These are phyloP conservation scores for Beauveria brongniartii DNA, from an alignment of 2,329 filamentous ascomycete genomes.

Conservation along the genomic window DNA sequence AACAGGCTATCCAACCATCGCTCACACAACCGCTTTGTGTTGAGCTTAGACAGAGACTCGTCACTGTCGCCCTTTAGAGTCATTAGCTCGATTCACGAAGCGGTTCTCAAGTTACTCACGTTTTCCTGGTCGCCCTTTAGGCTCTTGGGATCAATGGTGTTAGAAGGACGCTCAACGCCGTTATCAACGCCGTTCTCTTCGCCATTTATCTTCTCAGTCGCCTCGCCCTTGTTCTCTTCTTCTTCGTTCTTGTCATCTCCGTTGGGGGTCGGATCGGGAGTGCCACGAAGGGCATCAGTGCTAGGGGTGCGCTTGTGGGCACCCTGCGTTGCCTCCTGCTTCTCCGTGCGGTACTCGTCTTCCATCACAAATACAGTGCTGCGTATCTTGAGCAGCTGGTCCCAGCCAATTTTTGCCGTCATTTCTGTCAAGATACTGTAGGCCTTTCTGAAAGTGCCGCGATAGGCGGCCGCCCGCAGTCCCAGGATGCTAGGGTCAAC, in stretches of 20 bases:
- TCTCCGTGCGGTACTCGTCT: conserved; percentile 91
- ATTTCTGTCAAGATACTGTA: conserved; percentile 93
- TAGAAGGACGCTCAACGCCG: conserved; percentile 66
- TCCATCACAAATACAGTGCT: conserved; percentile 99
- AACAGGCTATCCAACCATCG: conserved; percentile 97
- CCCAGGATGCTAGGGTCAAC: conserved; percentile 82
- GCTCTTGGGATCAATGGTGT: conserved; percentile 68
- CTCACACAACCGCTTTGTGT: conserved; percentile 95
- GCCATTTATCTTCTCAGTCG: conserved; percentile 31
- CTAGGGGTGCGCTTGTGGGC: conserved; percentile 63
- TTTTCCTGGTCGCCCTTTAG: conserved; percentile 69
- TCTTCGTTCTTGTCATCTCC: conserved; percentile 32
- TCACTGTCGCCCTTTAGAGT: conserved; percentile 50
- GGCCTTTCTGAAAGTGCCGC: conserved; percentile 90
- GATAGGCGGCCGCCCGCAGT: conserved; percentile 80
- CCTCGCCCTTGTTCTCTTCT: conserved; percentile 26
- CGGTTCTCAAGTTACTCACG: conserved; percentile 34
- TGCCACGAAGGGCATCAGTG: conserved; percentile 67
- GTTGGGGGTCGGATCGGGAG: conserved; percentile 51
- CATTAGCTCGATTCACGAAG: conserved; percentile 16
- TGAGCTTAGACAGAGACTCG: conserved; percentile 77
- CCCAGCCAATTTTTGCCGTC: conserved; percentile 95
- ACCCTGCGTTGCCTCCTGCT: conserved; percentile 49
- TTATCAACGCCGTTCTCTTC: conserved; percentile 19
- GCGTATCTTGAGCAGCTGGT: conserved; percentile 85